Evolutionary conservation across 441 rosid genomes (phyloP).

Genomic region (Adansonia rubrostipa): DNA sequence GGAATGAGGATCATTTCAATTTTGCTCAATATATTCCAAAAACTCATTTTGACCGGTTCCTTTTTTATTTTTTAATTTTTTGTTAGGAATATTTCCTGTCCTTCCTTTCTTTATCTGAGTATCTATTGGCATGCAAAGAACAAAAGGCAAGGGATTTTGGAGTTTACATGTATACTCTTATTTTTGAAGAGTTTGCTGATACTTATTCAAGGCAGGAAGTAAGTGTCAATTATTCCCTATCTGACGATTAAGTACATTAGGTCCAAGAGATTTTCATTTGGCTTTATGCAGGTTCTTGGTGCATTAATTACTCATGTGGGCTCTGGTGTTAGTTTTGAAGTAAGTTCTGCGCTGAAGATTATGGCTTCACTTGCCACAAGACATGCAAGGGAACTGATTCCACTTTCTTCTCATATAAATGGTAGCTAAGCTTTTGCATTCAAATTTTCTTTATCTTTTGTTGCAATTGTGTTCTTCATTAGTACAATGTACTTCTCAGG

Average conservation of each 20-base stretch:
- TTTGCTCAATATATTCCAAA: conserved; percentile 23
- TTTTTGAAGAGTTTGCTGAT: conserved; percentile 72
- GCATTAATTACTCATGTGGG: conserved; percentile 86
- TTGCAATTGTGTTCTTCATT: conserved; percentile 7
- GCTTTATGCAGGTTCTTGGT: conserved; percentile 69
- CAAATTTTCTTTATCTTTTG: conserved; percentile 18
- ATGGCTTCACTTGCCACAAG: conserved; percentile 65
- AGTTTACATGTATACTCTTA: conserved; percentile 53
- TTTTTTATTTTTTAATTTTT: conserved; percentile 10
- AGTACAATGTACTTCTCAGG: conserved; percentile 48
- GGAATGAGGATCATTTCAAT: conserved; percentile 21
- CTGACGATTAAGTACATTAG: neutral
- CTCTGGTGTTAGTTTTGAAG: conserved; percentile 72
- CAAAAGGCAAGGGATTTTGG: conserved; percentile 77
- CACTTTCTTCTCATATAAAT: conserved; percentile 78
- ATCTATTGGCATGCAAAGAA: conserved; percentile 77
- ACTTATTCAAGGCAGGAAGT: conserved; percentile 82
- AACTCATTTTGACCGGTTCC: conserved; percentile 26
- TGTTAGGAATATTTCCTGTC: conserved; percentile 70
- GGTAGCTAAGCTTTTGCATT: conserved; percentile 44
- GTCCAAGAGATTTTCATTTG: conserved; percentile 27
- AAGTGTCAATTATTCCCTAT: conserved; percentile 32
- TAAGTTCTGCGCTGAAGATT: conserved; percentile 73
- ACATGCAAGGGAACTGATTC: conserved; percentile 61
- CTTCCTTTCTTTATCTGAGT: conserved; percentile 77